Conservation (phyloP, 2,329 filamentous ascomycete genomes). For the Neurospora sp. region DNA sequence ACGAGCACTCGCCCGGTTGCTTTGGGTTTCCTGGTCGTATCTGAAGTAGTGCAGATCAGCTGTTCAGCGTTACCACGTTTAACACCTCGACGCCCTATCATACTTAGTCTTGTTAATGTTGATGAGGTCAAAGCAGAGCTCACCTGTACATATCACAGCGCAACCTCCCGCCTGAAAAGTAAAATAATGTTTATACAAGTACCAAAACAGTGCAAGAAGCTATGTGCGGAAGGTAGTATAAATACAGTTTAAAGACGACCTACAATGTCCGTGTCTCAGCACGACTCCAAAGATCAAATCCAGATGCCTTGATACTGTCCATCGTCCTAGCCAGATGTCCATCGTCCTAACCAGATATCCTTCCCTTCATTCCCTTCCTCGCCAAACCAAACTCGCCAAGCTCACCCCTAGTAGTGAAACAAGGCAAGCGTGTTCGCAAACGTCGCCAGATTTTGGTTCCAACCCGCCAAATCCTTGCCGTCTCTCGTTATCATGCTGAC, state of each 20-base stretch:
- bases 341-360: not conserved
- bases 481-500: slow-evolving; percentile 27
- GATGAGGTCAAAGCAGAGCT: not conserved
- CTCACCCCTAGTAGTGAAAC: slow-evolving; percentile 9
- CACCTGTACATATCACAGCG: not conserved
- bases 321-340: not conserved
- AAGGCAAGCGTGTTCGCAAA: slow-evolving; percentile 26
- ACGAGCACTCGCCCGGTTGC: not conserved
- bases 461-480: slow-evolving; percentile 25
- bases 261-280: not conserved
- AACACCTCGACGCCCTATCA: not conserved
- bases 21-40: not conserved
- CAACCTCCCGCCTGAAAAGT: not conserved
- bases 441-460: slow-evolving; percentile 25
- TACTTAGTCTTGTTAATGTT: not conserved
- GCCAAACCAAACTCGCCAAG: not conserved
- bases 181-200: not conserved
- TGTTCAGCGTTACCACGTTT: not conserved
- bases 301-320: not conserved
- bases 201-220: not conserved
- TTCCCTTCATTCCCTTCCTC: not conserved
- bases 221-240: not conserved
- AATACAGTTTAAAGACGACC: not conserved
- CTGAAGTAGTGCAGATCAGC: not conserved
- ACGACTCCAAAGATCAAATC: not conserved